Evolutionary conservation across 176 grass and related monocot species (phyloP), one percentile per base, ranked within the genome.

Genomic region (Thinopyrum elongatum): DNA sequence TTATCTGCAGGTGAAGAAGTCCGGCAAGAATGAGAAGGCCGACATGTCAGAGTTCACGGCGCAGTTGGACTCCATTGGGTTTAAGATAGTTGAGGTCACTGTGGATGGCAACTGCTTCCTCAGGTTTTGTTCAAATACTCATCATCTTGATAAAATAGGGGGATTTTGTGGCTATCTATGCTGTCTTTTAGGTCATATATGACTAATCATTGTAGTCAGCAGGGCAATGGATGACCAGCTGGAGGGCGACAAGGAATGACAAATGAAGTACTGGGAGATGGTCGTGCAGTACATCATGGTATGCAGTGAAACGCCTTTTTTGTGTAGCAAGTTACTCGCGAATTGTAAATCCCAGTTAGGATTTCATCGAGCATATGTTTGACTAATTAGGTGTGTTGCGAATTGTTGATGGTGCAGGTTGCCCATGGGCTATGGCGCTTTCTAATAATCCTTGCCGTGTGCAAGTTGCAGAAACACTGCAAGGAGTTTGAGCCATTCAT

Each of bases 401-500:
- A 70, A 25, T 25, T 72, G 55, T 31, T 83, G 55, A 36, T 63
- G n/a, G 2, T 82, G 8, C 15, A 65, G 39, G 8, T 15, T 51
- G 4, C 15, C 15, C 14, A 6, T 51, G 21, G 75, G 4, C 25
- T 87, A 21, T 64, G 72, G 64, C 26, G 34, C 42, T 86, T 16
- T 4, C 23, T 83, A 35, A 74, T 83, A 33, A 22, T 84, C 72
- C 26, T 80, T 60, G n/a, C 82, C 46, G 13, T 86, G 42, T 75
- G 5, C 39, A 76, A 81, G 49, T 77, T 57, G 36, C 27, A 98
- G 93, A 71, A 89, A 59, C 87, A 95, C 39, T 82, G 91, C 2
- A 86, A 86, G 42, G 90, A 94, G 39, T 98, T 95, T 92, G 95
- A 95, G 77, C 93, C 95, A 21, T 98, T 95, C 47, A 98, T 98